Conservation (phyloP, 352 stramenopile species). For the Globisporangium apiculatum region DNA sequence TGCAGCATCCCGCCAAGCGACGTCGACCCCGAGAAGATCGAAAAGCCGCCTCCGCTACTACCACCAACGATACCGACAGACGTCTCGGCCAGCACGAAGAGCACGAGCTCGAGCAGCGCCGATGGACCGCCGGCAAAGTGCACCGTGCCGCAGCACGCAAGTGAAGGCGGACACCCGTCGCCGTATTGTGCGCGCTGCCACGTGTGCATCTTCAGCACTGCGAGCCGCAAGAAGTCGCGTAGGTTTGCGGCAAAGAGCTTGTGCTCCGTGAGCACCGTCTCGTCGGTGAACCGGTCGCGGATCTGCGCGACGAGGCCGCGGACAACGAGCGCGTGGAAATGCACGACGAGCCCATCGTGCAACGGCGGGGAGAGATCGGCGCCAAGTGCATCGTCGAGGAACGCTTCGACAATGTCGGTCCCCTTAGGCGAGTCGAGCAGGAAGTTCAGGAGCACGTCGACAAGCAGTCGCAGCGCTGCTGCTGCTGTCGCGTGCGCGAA, state of each 20-base stretch:
- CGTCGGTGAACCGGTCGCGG: conserved; percentile 32
- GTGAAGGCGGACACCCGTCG: conserved; percentile 37
- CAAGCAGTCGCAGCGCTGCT: conserved; percentile 34
- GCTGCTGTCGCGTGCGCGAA: conserved; percentile 45
- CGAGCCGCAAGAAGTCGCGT: conserved; percentile 48
- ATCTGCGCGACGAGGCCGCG: conserved; percentile 48
- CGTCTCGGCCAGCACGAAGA: conserved; percentile 51
- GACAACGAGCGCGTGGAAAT: conserved; percentile 49
- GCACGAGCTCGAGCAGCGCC: conserved; percentile 42
- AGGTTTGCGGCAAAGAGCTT: conserved; percentile 50
- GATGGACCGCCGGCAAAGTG: conserved; percentile 51
- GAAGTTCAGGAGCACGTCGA: conserved; percentile 42
- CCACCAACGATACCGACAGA: conserved; percentile 22
- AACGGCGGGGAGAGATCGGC: conserved; percentile 29
- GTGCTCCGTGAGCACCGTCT: conserved; percentile 35
- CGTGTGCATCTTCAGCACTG: conserved; percentile 51
- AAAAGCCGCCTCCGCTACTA: conserved; percentile 8
- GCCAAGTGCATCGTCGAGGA: conserved; percentile 36
- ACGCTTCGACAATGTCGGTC: conserved; percentile 36
- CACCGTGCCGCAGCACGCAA: conserved; percentile 41
- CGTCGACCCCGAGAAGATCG: conserved; percentile 15
- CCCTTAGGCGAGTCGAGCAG: conserved; percentile 43
- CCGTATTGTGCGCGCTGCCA: conserved; percentile 66
- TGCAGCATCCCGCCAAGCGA: conserved; percentile 43
- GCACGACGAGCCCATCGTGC: conserved; percentile 35